Evolutionary conservation across 2,329 filamentous ascomycete genomes (phyloP).

Genomic region (Hypoxylon sp.): DNA sequence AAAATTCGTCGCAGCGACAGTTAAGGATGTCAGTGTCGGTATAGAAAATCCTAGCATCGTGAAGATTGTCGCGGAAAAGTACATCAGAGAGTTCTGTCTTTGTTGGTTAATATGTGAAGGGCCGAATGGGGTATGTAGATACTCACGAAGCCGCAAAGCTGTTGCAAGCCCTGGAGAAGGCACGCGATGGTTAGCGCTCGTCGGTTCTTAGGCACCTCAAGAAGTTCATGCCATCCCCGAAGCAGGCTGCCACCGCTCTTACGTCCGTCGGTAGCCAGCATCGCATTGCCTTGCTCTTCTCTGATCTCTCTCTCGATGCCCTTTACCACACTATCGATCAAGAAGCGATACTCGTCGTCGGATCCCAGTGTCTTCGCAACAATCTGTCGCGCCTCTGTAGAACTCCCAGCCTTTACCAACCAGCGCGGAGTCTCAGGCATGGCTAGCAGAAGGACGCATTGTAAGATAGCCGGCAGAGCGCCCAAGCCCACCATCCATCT

Average conservation of each 20-base stretch:
- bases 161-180: slow-evolving; percentile 86
- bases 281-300: slow-evolving; percentile 71
- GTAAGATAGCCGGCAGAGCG: slow-evolving; percentile 78
- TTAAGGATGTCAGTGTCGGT: slow-evolving; percentile 82
- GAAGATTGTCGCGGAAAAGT: slow-evolving; percentile 88
- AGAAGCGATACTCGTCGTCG: slow-evolving; percentile 54
- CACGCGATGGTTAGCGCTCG: slow-evolving; percentile 87
- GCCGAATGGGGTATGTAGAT: slow-evolving; percentile 1
- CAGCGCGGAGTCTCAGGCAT: slow-evolving; percentile 93
- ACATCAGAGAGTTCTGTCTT: slow-evolving; percentile 85
- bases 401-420: slow-evolving; percentile 77
- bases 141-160: slow-evolving; percentile 84
- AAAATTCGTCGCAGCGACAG: slow-evolving; percentile 86
- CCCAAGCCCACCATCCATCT: slow-evolving; percentile 92
- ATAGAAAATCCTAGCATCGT: slow-evolving; percentile 80
- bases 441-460: slow-evolving; percentile 73
- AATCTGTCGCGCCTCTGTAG: slow-evolving; percentile 71
- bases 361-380: slow-evolving; percentile 67
- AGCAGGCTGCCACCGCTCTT: slow-evolving; percentile 52
- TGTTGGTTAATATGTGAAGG: background rate
- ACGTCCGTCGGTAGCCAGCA: slow-evolving; percentile 51
- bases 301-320: slow-evolving; percentile 80
- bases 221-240: slow-evolving; percentile 64
- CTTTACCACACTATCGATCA: slow-evolving; percentile 71
- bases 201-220: slow-evolving; percentile 71